A percentile compares a stretch with the other conserved stretches of the same genome.
phyloP scores from a whole-genome alignment of 2,329 filamentous ascomycete species.

The Taxawa tesnikishii region DNA sequence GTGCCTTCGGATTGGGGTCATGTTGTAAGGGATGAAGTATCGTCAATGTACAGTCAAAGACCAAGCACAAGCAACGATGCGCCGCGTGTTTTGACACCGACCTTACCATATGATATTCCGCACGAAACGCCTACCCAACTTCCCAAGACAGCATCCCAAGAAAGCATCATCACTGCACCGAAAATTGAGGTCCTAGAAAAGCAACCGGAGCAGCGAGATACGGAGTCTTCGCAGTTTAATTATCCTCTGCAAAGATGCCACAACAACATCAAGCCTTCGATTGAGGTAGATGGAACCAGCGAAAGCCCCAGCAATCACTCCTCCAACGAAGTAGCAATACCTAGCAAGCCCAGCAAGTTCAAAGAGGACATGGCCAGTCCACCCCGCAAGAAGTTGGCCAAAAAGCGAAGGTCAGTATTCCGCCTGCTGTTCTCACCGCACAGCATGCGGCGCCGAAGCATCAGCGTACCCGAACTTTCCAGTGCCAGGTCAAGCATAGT shows the following conservation, averaged over 20 bases:
- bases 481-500: too few species aligned
- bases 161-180: too few species aligned
- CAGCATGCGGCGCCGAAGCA: slow-evolving; percentile 11
- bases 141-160: too few species aligned
- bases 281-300: too few species aligned
- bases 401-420: slow-evolving; percentile 18
- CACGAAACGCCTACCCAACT: too few species aligned
- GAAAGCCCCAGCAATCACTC: too few species aligned
- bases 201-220: too few species aligned
- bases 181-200: too few species aligned
- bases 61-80: slow-evolving; percentile 2
- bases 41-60: slow-evolving; percentile 27
- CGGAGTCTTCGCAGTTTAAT: too few species aligned
- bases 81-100: not conserved
- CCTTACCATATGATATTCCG: slow-evolving; percentile 1
- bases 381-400: slow-evolving; percentile 12
- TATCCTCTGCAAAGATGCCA: too few species aligned
- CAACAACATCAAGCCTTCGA: too few species aligned
- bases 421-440: slow-evolving; percentile 12
- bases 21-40: slow-evolving; percentile 18
- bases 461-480: slow-evolving; percentile 13
- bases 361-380: slow-evolving; percentile 7
- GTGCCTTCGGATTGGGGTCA: slow-evolving; percentile 26
- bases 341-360: slow-evolving; percentile 10
- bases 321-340: too few species aligned